Percentiles rank a stretch among this genome's conserved stretches.
phyloP scores from a whole-genome alignment of 176 grass and related monocot species.

The Oryza punctata region DNA sequence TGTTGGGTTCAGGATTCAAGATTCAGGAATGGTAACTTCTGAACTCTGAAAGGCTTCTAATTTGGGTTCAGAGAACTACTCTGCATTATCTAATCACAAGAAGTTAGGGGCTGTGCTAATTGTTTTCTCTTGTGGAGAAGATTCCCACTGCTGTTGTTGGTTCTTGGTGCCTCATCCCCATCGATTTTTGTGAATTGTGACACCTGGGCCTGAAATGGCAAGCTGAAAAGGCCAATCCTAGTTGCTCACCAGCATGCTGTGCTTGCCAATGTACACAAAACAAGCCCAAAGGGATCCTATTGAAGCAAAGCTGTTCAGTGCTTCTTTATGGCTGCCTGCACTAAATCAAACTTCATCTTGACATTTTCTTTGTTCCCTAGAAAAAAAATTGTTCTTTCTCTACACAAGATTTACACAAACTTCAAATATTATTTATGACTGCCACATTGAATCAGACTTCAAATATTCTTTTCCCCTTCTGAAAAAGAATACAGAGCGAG shows the following conservation, averaged over 20 bases:
- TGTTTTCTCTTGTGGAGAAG: background rate
- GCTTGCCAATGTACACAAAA: too few species aligned
- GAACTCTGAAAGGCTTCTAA: background rate
- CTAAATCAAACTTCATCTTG: background rate
- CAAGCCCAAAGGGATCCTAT: background rate
- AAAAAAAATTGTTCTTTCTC: too few species aligned
- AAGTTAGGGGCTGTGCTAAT: background rate
- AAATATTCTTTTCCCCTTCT: too few species aligned
- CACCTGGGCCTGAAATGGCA: background rate
- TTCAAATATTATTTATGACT: too few species aligned
- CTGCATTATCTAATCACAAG: conserved; percentile 14
- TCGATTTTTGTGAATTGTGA: background rate
- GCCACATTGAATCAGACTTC: too few species aligned
- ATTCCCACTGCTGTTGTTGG: background rate
- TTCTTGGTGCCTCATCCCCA: conserved; percentile 9
- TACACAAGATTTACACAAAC: too few species aligned
- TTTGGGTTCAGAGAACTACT: background rate
- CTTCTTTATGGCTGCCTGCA: conserved; percentile 1
- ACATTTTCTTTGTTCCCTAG: background rate
- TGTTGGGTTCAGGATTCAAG: background rate
- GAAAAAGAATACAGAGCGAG: too few species aligned
- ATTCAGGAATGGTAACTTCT: background rate
- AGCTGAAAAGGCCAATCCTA: background rate
- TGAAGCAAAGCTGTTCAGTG: background rate
- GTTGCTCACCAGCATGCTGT: too few species aligned